Conservation (phyloP, 148 eudicot genomes). For the Cornus suecica region DNA sequence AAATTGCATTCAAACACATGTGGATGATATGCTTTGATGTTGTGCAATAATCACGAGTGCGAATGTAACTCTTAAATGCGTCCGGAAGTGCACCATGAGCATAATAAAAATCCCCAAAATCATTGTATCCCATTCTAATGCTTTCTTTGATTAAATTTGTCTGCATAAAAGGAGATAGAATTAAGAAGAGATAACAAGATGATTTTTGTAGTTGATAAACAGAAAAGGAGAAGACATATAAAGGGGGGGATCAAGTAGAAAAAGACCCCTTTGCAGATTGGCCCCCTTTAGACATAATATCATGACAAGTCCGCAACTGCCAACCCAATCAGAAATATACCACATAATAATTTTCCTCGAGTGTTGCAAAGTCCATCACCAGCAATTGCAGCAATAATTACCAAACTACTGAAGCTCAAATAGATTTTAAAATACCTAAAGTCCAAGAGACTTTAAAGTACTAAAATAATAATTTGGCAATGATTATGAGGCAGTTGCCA, state of each 20-base stretch:
- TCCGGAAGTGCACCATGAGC: constrained; percentile 85
- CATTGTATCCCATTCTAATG: constrained; percentile 97
- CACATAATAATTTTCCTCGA: not conserved
- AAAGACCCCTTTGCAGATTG: not conserved
- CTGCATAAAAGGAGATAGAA: constrained; percentile 37
- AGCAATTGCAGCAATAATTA: no score
- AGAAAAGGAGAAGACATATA: not conserved
- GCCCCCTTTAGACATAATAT: not conserved
- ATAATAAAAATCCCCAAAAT: constrained; percentile 87
- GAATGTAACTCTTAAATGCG: constrained; percentile 86
- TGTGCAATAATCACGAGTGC: constrained; percentile 99
- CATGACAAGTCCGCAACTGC: not conserved
- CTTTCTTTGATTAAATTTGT: constrained; percentile 97
- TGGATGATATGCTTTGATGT: constrained; percentile 82
- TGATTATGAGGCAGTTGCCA: no score
- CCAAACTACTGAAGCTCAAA: no score
- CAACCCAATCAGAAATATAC: not conserved
- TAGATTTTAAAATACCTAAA: no score
- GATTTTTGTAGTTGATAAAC: not conserved
- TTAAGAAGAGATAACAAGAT: not conserved
- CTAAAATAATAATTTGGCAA: no score
- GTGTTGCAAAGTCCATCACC: no score
- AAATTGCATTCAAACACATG: constrained; percentile 89
- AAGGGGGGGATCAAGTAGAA: not conserved
- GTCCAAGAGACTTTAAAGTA: no score